A percentile compares a stretch with the other conserved stretches of the same genome.
Conservation (phyloP, 2,329 filamentous ascomycete genomes). For the Fusarium coicis region DNA sequence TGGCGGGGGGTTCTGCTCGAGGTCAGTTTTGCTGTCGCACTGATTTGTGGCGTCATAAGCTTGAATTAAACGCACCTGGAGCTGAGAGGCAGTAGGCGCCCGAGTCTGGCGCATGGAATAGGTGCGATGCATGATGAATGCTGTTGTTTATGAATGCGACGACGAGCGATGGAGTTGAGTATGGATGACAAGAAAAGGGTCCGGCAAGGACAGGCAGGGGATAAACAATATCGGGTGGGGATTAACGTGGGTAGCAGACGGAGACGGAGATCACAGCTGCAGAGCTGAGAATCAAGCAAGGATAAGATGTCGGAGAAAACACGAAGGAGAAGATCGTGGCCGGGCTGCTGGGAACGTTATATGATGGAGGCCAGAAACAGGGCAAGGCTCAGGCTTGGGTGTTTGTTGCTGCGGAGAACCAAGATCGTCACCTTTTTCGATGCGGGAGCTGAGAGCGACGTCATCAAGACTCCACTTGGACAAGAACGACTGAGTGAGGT, state of each 20-base stretch:
- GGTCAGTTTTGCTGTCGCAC: slow-evolving; percentile 16
- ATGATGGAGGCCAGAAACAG: slow-evolving; percentile 39
- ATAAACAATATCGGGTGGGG: slow-evolving; percentile 34
- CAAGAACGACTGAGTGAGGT: slow-evolving; percentile 26
- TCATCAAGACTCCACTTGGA: slow-evolving; percentile 42
- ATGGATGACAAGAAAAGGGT: slow-evolving; percentile 25
- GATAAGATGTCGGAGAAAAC: slow-evolving; percentile 32
- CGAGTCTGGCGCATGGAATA: slow-evolving; percentile 99
- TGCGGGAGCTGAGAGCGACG: slow-evolving; percentile 41
- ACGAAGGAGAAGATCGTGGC: slow-evolving; percentile 26
- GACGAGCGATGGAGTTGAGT: slow-evolving; percentile 37
- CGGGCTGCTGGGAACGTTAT: slow-evolving; percentile 44
- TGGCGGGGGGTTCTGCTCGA: slow-evolving; percentile 83
- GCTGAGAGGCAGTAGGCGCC: slow-evolving; percentile 89
- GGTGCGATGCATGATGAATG: slow-evolving; percentile 86
- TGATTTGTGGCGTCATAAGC: background rate
- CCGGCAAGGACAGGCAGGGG: slow-evolving; percentile 30
- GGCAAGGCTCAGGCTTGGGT: slow-evolving; percentile 29
- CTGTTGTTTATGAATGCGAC: slow-evolving; percentile 34
- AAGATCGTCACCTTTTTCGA: slow-evolving; percentile 44
- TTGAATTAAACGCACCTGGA: slow-evolving; percentile 59
- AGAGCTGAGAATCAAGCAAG: slow-evolving; percentile 40
- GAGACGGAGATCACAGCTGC: slow-evolving; percentile 15
- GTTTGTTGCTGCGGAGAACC: slow-evolving; percentile 46
- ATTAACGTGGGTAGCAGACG: slow-evolving; percentile 28